A percentile compares a stretch with the other conserved stretches of the same genome.
Evolutionary conservation across 768 basidiomycete species (phyloP).

Genomic region (Hericium rajendrae): DNA sequence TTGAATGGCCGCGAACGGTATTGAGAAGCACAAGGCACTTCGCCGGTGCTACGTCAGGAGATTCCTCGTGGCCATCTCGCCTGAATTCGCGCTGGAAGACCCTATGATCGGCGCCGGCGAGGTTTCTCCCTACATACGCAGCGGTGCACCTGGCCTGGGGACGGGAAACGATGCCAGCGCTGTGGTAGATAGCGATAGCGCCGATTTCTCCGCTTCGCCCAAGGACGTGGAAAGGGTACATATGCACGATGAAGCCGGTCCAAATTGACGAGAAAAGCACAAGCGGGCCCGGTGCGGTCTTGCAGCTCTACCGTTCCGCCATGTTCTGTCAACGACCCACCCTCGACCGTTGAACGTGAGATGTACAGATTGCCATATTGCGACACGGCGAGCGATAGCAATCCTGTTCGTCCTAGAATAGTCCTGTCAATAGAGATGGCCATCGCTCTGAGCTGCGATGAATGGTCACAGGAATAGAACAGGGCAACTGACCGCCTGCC

Average conservation of each 20-base stretch:
- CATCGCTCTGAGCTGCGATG: neutral
- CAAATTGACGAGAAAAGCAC: neutral
- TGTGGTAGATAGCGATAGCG: neutral
- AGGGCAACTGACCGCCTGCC: neutral
- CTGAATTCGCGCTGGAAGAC: neutral
- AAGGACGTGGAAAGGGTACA: neutral
- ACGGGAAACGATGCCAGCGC: neutral
- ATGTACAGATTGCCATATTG: too few relatives aligned
- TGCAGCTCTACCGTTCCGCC: neutral
- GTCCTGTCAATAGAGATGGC: neutral
- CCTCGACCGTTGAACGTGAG: too few relatives aligned
- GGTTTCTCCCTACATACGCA: neutral
- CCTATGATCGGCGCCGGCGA: neutral
- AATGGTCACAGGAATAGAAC: neutral
- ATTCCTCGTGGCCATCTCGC: slow-evolving; percentile 1
- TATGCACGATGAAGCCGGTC: neutral
- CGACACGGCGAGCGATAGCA: neutral
- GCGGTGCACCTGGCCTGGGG: neutral
- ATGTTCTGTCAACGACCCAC: too few relatives aligned
- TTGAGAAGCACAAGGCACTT: neutral
- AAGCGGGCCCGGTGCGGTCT: neutral
- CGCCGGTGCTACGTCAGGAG: neutral
- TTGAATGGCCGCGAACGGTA: neutral
- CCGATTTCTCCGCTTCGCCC: neutral
- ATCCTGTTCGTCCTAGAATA: neutral